These are phyloP conservation scores for Candida pseudoglaebosa DNA, from an alignment of 805 yeast species.

Conservation along the genomic window DNA sequence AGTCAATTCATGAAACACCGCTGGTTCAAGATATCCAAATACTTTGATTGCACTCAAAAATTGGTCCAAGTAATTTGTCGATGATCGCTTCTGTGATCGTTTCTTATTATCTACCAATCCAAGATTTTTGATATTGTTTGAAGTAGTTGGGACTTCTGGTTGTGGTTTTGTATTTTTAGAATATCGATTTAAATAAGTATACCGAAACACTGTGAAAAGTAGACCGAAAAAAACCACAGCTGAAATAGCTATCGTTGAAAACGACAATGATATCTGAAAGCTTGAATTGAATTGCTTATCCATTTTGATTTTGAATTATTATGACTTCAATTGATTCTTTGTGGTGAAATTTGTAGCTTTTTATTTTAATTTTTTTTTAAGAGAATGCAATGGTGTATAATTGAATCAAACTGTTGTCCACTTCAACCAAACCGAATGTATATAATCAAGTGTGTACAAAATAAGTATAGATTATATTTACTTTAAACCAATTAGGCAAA, in stretches of 20 bases:
- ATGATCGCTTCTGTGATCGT: conserved; percentile 25
- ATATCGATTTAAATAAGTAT: conserved; percentile 60
- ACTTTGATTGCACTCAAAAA: conserved; percentile 87
- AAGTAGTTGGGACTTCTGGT: conserved; percentile 2
- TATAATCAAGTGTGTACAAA: too few species aligned
- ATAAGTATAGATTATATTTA: too few species aligned
- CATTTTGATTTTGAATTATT: not conserved
- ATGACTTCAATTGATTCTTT: not conserved
- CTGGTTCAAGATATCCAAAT: conserved; percentile 87
- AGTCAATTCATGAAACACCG: conserved; percentile 90
- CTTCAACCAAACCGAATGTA: too few species aligned
- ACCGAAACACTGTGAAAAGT: conserved; percentile 50
- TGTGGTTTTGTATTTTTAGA: conserved; percentile 33
- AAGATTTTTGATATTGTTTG: conserved; percentile 9
- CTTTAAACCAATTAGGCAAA: too few species aligned
- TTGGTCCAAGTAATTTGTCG: conserved; percentile 77
- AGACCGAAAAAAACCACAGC: conserved; percentile 14
- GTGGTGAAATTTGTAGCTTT: not conserved
- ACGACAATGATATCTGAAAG: conserved; percentile 47
- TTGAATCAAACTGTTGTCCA: too few species aligned
- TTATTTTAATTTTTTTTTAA: not conserved
- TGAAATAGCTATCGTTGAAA: conserved; percentile 25
- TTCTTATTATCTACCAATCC: conserved; percentile 24
- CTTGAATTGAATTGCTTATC: conserved; percentile 29
- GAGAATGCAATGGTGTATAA: too few species aligned